A percentile compares a stretch with the other conserved stretches of the same genome.
phyloP scores from a whole-genome alignment of 108 stramenopile species.

The Skeletonema costatum region DNA sequence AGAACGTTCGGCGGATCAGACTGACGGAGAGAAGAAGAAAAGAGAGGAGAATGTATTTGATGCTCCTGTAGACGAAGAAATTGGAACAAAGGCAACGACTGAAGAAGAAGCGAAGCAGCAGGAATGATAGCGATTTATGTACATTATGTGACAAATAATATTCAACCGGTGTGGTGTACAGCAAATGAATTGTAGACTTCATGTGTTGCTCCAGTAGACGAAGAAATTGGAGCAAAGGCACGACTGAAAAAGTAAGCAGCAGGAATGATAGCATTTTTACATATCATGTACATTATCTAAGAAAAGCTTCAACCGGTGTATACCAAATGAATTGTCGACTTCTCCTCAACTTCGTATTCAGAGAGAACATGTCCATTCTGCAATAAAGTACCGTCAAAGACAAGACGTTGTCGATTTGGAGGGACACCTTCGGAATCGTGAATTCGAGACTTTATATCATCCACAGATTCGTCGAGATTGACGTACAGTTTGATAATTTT shows the following conservation, averaged over 20 bases:
- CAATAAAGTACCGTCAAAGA: constrained; percentile 94
- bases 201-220: neutral
- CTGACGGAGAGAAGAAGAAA: neutral
- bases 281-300: neutral
- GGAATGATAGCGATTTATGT: neutral
- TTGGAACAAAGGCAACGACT: neutral
- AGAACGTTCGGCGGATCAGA: neutral
- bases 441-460: constrained; percentile 94
- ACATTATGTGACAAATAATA: too few relatives aligned
- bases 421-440: constrained; percentile 96
- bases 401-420: constrained; percentile 91
- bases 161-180: constrained; percentile 10
- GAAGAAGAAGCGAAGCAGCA: neutral
- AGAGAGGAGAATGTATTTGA: neutral
- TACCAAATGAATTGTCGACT: constrained; percentile 89
- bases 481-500: constrained; percentile 97
- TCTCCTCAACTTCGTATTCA: constrained; percentile 97
- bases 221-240: neutral
- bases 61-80: neutral
- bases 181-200: constrained; percentile 89
- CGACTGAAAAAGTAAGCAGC: neutral
- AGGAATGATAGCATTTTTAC: neutral
- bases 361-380: constrained; percentile 94
- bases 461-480: constrained; percentile 92
- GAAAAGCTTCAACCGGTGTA: neutral